These are phyloP conservation scores for Fusarium circinatum DNA, from an alignment of 2,329 filamentous ascomycete genomes.

Conservation along the genomic window DNA sequence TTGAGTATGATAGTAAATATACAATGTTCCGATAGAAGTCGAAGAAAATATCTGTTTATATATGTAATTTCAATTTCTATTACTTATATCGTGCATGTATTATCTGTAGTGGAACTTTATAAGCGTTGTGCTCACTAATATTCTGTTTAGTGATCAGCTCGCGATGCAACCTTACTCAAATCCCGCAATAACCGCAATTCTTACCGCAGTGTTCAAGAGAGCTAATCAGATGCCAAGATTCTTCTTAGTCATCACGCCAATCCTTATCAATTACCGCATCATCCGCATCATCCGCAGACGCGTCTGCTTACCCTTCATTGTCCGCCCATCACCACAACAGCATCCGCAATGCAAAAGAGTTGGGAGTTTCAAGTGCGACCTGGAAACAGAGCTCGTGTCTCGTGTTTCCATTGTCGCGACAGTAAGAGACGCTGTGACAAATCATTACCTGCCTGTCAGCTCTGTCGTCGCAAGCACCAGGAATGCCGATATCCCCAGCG, in stretches of 20 bases:
- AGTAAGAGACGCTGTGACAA: background rate
- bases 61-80: accelerated
- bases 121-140: background rate
- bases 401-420: background rate
- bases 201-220: accelerated
- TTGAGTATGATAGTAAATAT: accelerated
- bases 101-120: background rate
- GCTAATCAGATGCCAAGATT: accelerated
- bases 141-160: background rate
- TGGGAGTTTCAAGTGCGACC: too few species aligned
- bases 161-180: accelerated
- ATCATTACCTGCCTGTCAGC: background rate
- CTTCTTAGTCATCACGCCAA: background rate
- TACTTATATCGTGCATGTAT: accelerated
- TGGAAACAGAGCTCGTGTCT: background rate
- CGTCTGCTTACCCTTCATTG: background rate
- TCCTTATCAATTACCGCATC: accelerated
- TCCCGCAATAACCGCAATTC: background rate
- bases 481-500: background rate
- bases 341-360: too few species aligned
- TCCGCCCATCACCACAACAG: background rate
- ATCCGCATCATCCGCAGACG: background rate
- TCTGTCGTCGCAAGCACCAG: background rate
- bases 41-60: accelerated
- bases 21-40: accelerated